Evolutionary conservation across 768 basidiomycete genomes (phyloP).

Genomic region (Daedalea quercina): DNA sequence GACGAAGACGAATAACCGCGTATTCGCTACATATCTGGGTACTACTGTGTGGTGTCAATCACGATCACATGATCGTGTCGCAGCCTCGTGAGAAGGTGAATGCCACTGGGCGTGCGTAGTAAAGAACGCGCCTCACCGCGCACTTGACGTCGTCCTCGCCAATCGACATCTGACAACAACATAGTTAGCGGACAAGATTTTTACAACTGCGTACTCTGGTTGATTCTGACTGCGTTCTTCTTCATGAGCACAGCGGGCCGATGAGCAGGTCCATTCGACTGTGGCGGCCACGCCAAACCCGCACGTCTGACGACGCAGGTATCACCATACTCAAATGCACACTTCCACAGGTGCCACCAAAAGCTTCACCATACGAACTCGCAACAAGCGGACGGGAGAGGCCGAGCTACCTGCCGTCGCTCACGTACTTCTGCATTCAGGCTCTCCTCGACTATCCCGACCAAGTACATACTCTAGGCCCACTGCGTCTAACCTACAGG

Average conservation of each 20-base stretch:
- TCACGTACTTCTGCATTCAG: constrained; percentile 45
- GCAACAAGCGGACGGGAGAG: neutral
- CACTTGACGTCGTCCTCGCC: too few relatives aligned
- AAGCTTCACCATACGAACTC: constrained; percentile 8
- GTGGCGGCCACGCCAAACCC: constrained; percentile 9
- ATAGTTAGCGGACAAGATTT: too few relatives aligned
- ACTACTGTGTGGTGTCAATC: neutral
- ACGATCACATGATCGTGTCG: neutral
- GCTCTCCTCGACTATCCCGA: constrained; percentile 39
- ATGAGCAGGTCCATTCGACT: constrained; percentile 16
- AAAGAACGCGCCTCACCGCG: neutral
- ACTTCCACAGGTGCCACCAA: constrained; percentile 4
- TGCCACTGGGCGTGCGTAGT: neutral
- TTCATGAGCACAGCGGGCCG: too few relatives aligned
- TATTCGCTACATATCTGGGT: too few relatives aligned
- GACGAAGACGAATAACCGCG: too few relatives aligned
- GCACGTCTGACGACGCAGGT: constrained; percentile 20
- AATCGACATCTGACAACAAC: too few relatives aligned
- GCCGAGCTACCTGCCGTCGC: constrained; percentile 34
- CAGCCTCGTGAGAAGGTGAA: neutral
- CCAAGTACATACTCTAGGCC: constrained; percentile 31
- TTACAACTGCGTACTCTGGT: too few relatives aligned
- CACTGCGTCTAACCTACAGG: constrained; percentile 31
- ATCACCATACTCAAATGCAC: constrained; percentile 19
- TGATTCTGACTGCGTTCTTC: too few relatives aligned